phyloP scores from a whole-genome alignment of 2,329 filamentous ascomycete genomes.

The Calonectria honghensis region DNA sequence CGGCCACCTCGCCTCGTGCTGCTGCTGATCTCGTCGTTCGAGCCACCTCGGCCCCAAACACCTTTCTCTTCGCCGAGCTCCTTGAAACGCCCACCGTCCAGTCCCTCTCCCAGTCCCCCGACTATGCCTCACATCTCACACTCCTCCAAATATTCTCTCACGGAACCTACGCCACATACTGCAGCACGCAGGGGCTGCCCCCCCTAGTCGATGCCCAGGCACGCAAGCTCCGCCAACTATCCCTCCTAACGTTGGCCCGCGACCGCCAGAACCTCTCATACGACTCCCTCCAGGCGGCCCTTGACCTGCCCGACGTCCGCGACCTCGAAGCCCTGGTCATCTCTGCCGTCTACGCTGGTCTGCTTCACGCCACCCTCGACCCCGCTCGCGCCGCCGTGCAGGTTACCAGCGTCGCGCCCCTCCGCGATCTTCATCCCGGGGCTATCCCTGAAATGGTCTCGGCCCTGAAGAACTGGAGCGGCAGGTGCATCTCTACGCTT shows the following conservation, averaged over 20 bases:
- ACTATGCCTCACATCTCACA: conserved; percentile 78
- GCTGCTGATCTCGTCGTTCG: conserved; percentile 90
- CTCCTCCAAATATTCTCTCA: conserved; percentile 93
- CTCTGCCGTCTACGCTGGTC: conserved; percentile 88
- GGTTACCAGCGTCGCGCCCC: conserved; percentile 86
- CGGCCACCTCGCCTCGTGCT: conserved; percentile 87
- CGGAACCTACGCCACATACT: conserved; percentile 89
- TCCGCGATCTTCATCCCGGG: conserved; percentile 88
- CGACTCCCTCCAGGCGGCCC: conserved; percentile 76
- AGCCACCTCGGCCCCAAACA: conserved; percentile 92
- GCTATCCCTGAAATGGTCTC: conserved; percentile 81
- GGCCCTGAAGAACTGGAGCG: conserved; percentile 84
- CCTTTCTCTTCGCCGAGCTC: conserved; percentile 96
- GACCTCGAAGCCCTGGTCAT: conserved; percentile 92
- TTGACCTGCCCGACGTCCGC: conserved; percentile 79
- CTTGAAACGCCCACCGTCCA: conserved; percentile 87
- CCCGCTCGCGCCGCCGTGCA: conserved; percentile 83
- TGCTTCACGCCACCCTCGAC: conserved; percentile 89
- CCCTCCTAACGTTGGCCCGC: conserved; percentile 87
- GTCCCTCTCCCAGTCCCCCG: conserved; percentile 76
- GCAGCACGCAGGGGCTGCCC: conserved; percentile 74
- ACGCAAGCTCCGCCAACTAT: conserved; percentile 92
- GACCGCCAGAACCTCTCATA: conserved; percentile 84
- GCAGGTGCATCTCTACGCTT: conserved; percentile 85
- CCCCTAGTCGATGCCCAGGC: conserved; percentile 82